These are phyloP conservation scores for Myxozyma sirexii DNA, from an alignment of 805 yeast genomes.

Conservation along the genomic window DNA sequence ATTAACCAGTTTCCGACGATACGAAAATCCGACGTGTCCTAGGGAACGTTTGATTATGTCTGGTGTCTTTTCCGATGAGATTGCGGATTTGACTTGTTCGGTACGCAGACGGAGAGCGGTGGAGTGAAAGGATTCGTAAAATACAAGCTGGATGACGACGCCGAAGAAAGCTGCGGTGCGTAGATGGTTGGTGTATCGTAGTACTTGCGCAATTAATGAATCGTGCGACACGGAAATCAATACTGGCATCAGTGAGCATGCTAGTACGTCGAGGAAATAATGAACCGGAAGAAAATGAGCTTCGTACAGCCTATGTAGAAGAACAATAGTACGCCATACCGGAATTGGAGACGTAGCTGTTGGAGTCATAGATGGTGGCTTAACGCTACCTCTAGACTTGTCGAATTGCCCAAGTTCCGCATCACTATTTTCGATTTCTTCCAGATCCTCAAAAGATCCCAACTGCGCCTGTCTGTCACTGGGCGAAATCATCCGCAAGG, in stretches of 20 bases:
- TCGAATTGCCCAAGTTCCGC: neutral
- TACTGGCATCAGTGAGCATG: slow-evolving; percentile 20
- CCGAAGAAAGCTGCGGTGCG: slow-evolving; percentile 26
- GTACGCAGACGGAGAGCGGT: slow-evolving; percentile 20
- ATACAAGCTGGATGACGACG: slow-evolving; percentile 27
- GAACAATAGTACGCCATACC: slow-evolving; percentile 16
- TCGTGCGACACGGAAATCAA: neutral
- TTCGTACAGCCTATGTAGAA: slow-evolving; percentile 33
- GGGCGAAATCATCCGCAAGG: neutral
- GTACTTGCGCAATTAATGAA: neutral
- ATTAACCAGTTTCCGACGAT: slow-evolving; percentile 6
- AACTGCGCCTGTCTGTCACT: neutral
- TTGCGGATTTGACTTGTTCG: neutral
- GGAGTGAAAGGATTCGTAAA: slow-evolving; percentile 32
- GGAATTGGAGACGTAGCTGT: neutral
- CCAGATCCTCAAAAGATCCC: neutral
- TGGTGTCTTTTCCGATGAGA: neutral
- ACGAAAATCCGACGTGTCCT: neutral
- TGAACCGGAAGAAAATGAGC: slow-evolving; percentile 36
- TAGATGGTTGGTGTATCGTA: slow-evolving; percentile 16
- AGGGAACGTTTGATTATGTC: slow-evolving; percentile 3
- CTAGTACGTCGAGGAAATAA: slow-evolving; percentile 29
- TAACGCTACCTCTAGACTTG: neutral
- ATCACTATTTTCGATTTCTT: neutral
- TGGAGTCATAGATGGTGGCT: no score